phyloP scores from a whole-genome alignment of 2,329 filamentous ascomycete species.

The Fusarium penzigii region DNA sequence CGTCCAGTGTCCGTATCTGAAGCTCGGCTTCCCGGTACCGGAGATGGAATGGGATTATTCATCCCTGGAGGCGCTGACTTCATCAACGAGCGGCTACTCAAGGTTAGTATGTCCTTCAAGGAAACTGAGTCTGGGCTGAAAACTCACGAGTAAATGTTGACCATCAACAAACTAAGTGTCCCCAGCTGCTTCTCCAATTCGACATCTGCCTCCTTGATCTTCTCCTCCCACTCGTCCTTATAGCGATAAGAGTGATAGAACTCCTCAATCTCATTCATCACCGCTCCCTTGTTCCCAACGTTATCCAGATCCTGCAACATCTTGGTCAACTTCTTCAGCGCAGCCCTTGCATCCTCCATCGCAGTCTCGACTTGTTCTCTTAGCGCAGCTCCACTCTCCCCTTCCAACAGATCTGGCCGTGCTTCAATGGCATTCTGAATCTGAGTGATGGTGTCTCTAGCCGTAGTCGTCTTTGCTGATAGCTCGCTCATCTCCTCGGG shows the following conservation, averaged over 20 bases:
- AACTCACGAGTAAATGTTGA: constrained; percentile 37
- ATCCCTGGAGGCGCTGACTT: constrained; percentile 28
- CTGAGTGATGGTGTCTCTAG: constrained; percentile 34
- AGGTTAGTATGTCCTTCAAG: neutral
- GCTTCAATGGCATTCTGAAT: constrained; percentile 31
- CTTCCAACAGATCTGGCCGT: constrained; percentile 34
- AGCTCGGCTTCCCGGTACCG: constrained; percentile 6
- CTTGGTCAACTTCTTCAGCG: constrained; percentile 32
- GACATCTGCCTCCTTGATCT: constrained; percentile 31
- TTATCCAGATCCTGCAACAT: constrained; percentile 31
- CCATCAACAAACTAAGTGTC: constrained; percentile 32
- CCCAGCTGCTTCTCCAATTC: constrained; percentile 32
- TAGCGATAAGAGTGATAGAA: constrained; percentile 38
- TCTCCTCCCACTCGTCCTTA: constrained; percentile 34
- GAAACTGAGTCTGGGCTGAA: neutral
- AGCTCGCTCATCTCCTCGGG: constrained; percentile 33
- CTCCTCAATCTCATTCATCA: constrained; percentile 26
- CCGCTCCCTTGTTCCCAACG: constrained; percentile 21
- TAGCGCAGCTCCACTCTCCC: constrained; percentile 29
- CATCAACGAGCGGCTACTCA: constrained; percentile 29
- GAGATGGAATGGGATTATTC: constrained; percentile 13
- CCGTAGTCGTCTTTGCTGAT: constrained; percentile 28
- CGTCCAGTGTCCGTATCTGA: neutral
- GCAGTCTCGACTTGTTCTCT: constrained; percentile 32
- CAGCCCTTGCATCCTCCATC: constrained; percentile 27